These are phyloP conservation scores for Furcasterigmium sp. DNA, from an alignment of 2,329 filamentous ascomycete species.

Conservation along the genomic window DNA sequence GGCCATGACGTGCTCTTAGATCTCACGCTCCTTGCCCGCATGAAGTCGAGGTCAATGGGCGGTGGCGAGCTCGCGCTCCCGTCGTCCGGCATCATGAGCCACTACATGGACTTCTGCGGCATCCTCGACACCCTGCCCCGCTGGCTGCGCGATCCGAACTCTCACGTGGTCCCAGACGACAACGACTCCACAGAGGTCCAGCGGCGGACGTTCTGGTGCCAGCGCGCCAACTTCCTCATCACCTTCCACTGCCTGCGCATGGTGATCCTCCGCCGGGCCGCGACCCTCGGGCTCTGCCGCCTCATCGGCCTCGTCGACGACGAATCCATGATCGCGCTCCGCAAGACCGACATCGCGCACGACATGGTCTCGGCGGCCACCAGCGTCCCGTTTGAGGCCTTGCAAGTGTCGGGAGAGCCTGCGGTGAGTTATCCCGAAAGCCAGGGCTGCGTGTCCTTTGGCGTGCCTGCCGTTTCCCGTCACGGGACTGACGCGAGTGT, in stretches of 20 bases:
- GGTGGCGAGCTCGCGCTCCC: background rate
- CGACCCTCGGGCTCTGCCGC: conserved; percentile 1
- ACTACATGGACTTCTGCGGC: conserved; percentile 15
- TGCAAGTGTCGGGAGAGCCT: conserved; percentile 34
- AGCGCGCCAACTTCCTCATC: conserved; percentile 34
- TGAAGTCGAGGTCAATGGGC: background rate
- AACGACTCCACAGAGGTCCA: rapidly evolving
- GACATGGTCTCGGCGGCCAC: conserved; percentile 35
- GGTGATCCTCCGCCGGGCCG: conserved; percentile 20
- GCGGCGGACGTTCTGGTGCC: conserved; percentile 22
- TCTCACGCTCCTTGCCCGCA: conserved; percentile 2
- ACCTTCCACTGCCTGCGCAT: conserved; percentile 35
- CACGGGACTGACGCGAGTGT: background rate
- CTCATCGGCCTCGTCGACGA: conserved; percentile 4
- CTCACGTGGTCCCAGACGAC: background rate
- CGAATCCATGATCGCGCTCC: conserved; percentile 3
- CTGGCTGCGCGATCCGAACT: conserved; percentile 6
- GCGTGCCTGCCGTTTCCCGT: background rate
- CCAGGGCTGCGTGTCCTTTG: too few species aligned
- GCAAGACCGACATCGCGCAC: conserved; percentile 36
- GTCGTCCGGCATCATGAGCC: conserved; percentile 14
- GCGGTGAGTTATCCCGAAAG: too few species aligned
- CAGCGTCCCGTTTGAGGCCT: conserved; percentile 34
- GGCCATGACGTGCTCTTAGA: conserved; percentile 8
- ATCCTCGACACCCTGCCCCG: conserved; percentile 10